Evolutionary conservation across 1,284 basidiomycete genomes (phyloP).

Genomic region (Blastosporella zonata): DNA sequence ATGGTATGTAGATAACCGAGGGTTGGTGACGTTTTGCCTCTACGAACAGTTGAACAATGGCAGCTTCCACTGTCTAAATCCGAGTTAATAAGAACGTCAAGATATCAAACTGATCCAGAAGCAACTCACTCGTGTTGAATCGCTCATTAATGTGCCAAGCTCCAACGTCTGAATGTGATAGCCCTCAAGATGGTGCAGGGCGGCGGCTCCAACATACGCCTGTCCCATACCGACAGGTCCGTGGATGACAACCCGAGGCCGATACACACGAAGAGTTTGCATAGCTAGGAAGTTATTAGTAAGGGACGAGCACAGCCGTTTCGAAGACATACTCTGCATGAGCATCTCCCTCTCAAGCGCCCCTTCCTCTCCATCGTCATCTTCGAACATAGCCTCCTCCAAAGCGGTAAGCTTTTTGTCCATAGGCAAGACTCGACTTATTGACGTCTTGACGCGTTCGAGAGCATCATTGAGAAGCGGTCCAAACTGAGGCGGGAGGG

Average conservation of each 20-base stretch:
- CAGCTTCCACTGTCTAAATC: constrained; percentile 83
- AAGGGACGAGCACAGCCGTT: not conserved
- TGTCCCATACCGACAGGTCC: constrained; percentile 91
- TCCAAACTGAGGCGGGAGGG: constrained; percentile 84
- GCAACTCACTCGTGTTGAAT: constrained; percentile 78
- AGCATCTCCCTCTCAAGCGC: constrained; percentile 82
- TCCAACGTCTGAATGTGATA: constrained; percentile 95
- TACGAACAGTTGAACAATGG: constrained; percentile 94
- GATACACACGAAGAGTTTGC: constrained; percentile 87
- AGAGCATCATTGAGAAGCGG: constrained; percentile 75
- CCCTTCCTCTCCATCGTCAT: constrained; percentile 65
- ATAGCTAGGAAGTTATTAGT: constrained; percentile 58
- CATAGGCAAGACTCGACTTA: constrained; percentile 69
- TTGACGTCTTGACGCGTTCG: constrained; percentile 66
- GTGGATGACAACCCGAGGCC: constrained; percentile 86
- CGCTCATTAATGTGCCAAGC: constrained; percentile 84
- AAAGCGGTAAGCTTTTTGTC: constrained; percentile 77
- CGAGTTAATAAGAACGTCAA: constrained; percentile 7
- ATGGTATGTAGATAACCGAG: constrained; percentile 93
- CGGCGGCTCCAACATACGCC: constrained; percentile 83
- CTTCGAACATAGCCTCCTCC: constrained; percentile 93
- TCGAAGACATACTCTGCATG: constrained; percentile 68
- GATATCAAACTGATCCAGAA: not conserved
- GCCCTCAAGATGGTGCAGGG: constrained; percentile 92
- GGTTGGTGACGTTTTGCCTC: constrained; percentile 98